Base-by-base conservation (phyloP, 2,329 filamentous ascomycete species). In the Hypoxylon sp. region DNA sequence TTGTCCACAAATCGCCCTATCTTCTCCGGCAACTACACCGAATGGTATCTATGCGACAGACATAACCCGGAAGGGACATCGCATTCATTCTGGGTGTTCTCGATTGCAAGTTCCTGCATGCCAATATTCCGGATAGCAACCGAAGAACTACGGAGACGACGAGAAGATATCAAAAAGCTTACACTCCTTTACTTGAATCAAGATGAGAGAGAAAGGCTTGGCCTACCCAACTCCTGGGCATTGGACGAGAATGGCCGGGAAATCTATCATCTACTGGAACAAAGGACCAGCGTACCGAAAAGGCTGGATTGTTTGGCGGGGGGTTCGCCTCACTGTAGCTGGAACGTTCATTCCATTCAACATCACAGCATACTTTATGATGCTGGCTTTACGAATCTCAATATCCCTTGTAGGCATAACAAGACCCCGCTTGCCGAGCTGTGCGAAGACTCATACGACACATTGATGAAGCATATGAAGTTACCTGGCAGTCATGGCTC, bases 131-230 rank as follows among this genome's bases (percentile, higher is more conserved):
- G 13, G 29, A 47, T 46, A 17, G n/a, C 37, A n/a, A 19, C 17
- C 17, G 37, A 61, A 17, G 57, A 61, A 11, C 15, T 61, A 8
- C 15, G 32, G n/a, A 51, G 15, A 15, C 57, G 57, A 10, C 57
- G 35, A 21, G 47, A 60, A 44, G 19, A 6, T 27, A 17, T 59
- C 15, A 51, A 39, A 24, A 15, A 10, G 35, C 39, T 53, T 35
- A 50, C 58, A 10, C n/a, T 47, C 3, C 13, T 37, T 1, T 17
- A 61, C 39, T 48, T 61, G 27, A 47, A 27, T n/a, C 17, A 19
- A 53, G 15, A 61, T 35, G 58, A 61, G 47, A 27, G 35, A 29
- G 17, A 54, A n/a, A 35, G 31, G 21, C 4, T 61, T 29, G 27
- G 48, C 27, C 1, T 53, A 44, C 46, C 48, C 27, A 19, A 53